Base-by-base conservation (phyloP, 441 rosid species). In the Pelargonium cotyledonis region DNA sequence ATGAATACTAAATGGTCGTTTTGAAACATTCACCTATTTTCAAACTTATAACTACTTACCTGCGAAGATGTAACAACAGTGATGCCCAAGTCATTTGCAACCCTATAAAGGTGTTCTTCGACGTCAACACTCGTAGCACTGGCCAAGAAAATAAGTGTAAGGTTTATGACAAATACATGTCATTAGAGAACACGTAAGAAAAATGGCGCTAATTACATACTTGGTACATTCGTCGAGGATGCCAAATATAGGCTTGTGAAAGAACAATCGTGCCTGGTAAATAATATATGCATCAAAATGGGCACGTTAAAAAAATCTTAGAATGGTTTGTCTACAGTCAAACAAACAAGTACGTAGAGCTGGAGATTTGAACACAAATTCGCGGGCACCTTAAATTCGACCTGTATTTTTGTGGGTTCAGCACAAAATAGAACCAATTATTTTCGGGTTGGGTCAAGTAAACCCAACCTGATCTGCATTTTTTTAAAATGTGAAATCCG, bases 211-310 rank as follows among this genome's bases (percentile, higher is more conserved):
- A 43, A 49, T 73, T 35, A 75, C 85, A 53, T 95, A 95, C 99
- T 95, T 95, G 78, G 98, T 95, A 88, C 99, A 95, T 81, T 95
- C 99, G 7, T 95, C 99, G 3, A 95, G 99, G 82, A 95, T 88
- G 76, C 93, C 98, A 75, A 89, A 95, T 75, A 73, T 85, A 15
- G 99, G 99, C 72, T 83, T 85, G 86, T 95, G 99, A 78, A 90
- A 95, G 88, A 95, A 92, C 53, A 92, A 81, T 15, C 98, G 98
- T 16, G 98, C 98, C 99, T 95, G 63, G 70, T 72, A 21, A 10
- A 16, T 57, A 68, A 79, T 72, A 75, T 67, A 63, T 26, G 70
- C 65, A 73, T 18, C 67, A 71, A 21, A 71, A 21, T 70, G 68
- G 74, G 72, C 79, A 18, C 70, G 55, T 58, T 63, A 40, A 77